These are phyloP conservation scores for Sabuloglossum arenarium DNA, from an alignment of 495 filamentous ascomycete genomes.

Conservation along the genomic window DNA sequence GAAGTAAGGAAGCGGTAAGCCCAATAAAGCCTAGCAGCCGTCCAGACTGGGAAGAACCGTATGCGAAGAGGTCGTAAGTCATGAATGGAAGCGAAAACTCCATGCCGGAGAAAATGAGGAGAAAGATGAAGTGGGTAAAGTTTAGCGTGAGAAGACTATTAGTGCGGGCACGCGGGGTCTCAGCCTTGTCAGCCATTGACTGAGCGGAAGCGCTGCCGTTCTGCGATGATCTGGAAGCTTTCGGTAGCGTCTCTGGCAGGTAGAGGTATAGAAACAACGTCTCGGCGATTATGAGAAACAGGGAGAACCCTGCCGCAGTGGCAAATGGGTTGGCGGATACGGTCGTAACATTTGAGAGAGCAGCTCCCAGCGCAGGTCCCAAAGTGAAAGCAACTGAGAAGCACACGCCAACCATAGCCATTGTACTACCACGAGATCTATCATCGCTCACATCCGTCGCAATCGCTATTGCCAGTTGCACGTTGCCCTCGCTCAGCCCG, in stretches of 20 bases:
- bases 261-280: conserved; percentile 71
- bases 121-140: conserved; percentile 67
- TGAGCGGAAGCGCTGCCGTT: conserved; percentile 9
- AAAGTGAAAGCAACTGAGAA: conserved; percentile 97
- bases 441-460: conserved; percentile 88
- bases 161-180: conserved; percentile 25
- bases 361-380: conserved; percentile 78
- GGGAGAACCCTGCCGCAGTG: conserved; percentile 64
- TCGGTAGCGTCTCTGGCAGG: conserved; percentile 67
- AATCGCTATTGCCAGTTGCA: conserved; percentile 91
- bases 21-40: conserved; percentile 85
- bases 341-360: conserved; percentile 46
- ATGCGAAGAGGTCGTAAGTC: conserved; percentile 80
- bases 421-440: conserved; percentile 60
- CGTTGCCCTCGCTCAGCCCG: conserved; percentile 87
- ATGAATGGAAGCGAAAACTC: conserved; percentile 94
- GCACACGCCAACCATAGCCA: conserved; percentile 89
- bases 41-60: conserved; percentile 58
- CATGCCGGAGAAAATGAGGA: conserved; percentile 93
- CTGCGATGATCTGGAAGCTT: conserved; percentile 4
- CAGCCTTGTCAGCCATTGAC: conserved; percentile 2
- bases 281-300: conserved; percentile 65
- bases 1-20: conserved; percentile 73
- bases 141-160: conserved; percentile 77
- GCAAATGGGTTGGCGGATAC: conserved; percentile 85